A percentile compares a stretch with the other conserved stretches of the same genome.
phyloP scores from a whole-genome alignment of 2,329 filamentous ascomycete species.

The Fusarium solani-melongenae region DNA sequence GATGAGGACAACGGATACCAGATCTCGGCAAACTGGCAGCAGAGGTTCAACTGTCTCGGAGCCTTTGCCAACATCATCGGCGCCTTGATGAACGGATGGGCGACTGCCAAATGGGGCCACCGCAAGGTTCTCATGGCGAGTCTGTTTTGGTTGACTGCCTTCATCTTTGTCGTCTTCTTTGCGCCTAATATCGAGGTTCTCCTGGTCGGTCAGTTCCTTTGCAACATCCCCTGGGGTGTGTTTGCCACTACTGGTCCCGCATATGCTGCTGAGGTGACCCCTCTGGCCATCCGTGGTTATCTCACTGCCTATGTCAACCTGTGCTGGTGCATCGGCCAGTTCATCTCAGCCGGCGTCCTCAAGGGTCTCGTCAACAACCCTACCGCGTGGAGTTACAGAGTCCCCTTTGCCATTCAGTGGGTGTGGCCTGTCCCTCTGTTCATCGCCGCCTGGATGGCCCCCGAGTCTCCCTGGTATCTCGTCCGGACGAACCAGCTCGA shows the following conservation, averaged over 20 bases:
- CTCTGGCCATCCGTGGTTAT: constrained; percentile 55
- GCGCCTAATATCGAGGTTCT: constrained; percentile 56
- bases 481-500: constrained; percentile 49
- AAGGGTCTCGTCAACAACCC: constrained; percentile 50
- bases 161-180: constrained; percentile 63
- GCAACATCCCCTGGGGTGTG: constrained; percentile 58
- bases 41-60: constrained; percentile 54
- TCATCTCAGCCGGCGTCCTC: constrained; percentile 55
- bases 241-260: constrained; percentile 57
- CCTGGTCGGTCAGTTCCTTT: constrained; percentile 59
- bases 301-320: constrained; percentile 58
- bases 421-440: constrained; percentile 50
- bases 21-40: constrained; percentile 64
- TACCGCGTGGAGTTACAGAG: constrained; percentile 51
- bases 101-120: constrained; percentile 56
- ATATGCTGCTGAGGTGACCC: constrained; percentile 58
- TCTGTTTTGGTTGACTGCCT: constrained; percentile 54
- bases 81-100: constrained; percentile 55
- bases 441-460: constrained; percentile 47
- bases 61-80: constrained; percentile 53
- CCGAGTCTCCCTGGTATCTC: constrained; percentile 53
- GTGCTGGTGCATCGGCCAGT: constrained; percentile 56
- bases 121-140: constrained; percentile 56
- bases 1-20: constrained; percentile 53
- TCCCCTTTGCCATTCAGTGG: constrained; percentile 57